Conservation (phyloP, 306 rosid species). For the Albizia julibrissin region DNA sequence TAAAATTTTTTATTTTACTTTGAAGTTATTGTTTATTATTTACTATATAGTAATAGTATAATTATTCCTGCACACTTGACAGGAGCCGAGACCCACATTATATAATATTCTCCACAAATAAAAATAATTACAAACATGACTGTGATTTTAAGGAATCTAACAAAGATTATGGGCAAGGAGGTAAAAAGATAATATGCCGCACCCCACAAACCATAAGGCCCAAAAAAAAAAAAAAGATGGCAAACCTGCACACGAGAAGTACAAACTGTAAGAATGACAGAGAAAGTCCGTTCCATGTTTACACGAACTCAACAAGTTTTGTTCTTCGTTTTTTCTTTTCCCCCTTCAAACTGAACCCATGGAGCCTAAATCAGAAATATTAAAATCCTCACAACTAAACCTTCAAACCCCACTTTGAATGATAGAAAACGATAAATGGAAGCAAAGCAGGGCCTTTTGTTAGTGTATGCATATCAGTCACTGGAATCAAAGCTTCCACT, state of each 20-base stretch:
- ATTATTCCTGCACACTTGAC: too few species aligned
- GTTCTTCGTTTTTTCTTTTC: not conserved
- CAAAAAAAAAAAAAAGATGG: not conserved
- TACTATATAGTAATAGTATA: too few species aligned
- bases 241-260: conserved; percentile 21
- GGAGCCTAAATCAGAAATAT: conserved; percentile 27
- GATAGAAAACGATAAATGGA: not conserved
- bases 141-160: not conserved
- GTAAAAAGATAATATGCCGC: not conserved
- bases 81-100: too few species aligned
- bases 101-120: too few species aligned
- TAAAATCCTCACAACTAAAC: conserved; percentile 14
- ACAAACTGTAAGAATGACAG: conserved; percentile 13
- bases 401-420: conserved; percentile 21
- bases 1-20: not conserved
- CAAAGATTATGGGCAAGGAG: not conserved
- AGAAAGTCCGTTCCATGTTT: conserved; percentile 3
- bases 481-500: conserved; percentile 87
- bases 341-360: not conserved
- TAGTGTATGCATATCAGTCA: conserved; percentile 42
- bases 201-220: not conserved
- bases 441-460: conserved; percentile 20
- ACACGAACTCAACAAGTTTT: conserved; percentile 3
- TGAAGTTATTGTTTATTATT: not conserved
- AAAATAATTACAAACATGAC: not conserved